A percentile compares a stretch with the other conserved stretches of the same genome.
Evolutionary conservation across 768 basidiomycete genomes (phyloP).

Genomic region (Lactifluus volemus): DNA sequence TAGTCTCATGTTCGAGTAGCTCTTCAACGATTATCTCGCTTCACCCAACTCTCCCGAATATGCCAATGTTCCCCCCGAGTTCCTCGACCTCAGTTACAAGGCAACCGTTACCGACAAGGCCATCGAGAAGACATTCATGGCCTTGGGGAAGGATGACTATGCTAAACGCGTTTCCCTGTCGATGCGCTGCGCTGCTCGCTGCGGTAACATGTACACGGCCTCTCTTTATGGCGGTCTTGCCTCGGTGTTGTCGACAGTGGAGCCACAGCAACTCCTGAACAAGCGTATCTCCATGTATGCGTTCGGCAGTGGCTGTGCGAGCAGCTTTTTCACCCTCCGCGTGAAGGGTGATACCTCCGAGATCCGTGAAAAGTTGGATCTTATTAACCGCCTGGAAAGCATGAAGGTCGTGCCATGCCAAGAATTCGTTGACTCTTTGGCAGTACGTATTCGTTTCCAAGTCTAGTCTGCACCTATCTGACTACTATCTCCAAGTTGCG

Average conservation of each 20-base stretch:
- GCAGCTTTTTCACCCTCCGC: constrained; percentile 81
- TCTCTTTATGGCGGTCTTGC: constrained; percentile 93
- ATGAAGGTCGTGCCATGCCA: constrained; percentile 92
- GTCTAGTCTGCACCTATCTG: not conserved
- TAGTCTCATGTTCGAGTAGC: constrained; percentile 9
- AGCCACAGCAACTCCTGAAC: constrained; percentile 58
- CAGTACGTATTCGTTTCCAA: constrained; percentile 32
- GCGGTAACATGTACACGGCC: constrained; percentile 99
- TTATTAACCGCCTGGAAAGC: constrained; percentile 62
- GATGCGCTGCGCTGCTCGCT: constrained; percentile 81
- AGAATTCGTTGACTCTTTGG: constrained; percentile 81
- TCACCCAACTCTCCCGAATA: constrained; percentile 63
- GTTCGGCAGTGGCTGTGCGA: constrained; percentile 95
- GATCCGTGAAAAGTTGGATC: constrained; percentile 75
- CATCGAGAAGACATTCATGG: constrained; percentile 90
- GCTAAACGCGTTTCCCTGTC: constrained; percentile 65
- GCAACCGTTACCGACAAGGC: constrained; percentile 87
- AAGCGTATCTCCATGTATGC: constrained; percentile 92
- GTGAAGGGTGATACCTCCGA: constrained; percentile 83
- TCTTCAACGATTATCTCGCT: constrained; percentile 87
- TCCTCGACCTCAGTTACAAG: constrained; percentile 56
- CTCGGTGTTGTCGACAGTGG: constrained; percentile 67
- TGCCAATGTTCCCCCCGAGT: constrained; percentile 59
- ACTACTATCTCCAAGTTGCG: constrained; percentile 46
- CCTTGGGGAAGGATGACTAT: constrained; percentile 67